These are phyloP conservation scores for Ascoidea rubescens DNA, from an alignment of 805 yeast species.

Conservation along the genomic window DNA sequence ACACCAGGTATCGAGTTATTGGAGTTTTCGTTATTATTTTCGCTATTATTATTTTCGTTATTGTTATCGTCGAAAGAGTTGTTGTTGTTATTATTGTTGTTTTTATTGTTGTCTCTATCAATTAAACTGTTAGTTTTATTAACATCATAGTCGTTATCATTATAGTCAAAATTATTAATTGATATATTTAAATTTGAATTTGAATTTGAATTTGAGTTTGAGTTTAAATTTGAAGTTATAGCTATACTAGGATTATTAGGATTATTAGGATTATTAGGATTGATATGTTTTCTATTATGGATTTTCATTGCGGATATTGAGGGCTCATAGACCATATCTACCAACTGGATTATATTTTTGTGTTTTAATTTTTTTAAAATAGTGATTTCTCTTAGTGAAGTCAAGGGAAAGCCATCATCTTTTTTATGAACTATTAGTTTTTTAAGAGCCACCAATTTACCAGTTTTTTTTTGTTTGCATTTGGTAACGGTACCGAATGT, in stretches of 20 bases:
- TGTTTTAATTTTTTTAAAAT: slow-evolving; percentile 63
- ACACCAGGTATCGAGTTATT: slow-evolving; percentile 12
- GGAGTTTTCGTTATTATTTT: background rate
- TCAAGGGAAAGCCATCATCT: slow-evolving; percentile 67
- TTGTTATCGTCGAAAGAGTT: too few relatives aligned
- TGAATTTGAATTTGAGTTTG: background rate
- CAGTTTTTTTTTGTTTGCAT: slow-evolving; percentile 16
- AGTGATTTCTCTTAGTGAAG: slow-evolving; percentile 86
- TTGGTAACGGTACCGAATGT: slow-evolving; percentile 84
- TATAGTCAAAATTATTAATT: background rate
- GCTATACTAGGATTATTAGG: background rate
- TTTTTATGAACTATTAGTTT: slow-evolving; percentile 45
- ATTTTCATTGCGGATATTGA: background rate
- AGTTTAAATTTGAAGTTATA: background rate
- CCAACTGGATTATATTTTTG: slow-evolving; percentile 57
- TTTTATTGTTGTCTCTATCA: slow-evolving; percentile 1
- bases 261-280: background rate
- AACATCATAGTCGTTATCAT: background rate
- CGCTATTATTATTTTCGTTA: background rate
- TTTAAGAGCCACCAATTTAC: slow-evolving; percentile 69
- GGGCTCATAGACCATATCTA: slow-evolving; percentile 49
- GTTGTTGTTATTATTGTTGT: too few relatives aligned
- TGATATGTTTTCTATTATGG: background rate
- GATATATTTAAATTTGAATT: background rate
- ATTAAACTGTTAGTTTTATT: slow-evolving; percentile 1